Conservation (phyloP, 1,139 yeast species). For the Geotrichum europaeum region DNA sequence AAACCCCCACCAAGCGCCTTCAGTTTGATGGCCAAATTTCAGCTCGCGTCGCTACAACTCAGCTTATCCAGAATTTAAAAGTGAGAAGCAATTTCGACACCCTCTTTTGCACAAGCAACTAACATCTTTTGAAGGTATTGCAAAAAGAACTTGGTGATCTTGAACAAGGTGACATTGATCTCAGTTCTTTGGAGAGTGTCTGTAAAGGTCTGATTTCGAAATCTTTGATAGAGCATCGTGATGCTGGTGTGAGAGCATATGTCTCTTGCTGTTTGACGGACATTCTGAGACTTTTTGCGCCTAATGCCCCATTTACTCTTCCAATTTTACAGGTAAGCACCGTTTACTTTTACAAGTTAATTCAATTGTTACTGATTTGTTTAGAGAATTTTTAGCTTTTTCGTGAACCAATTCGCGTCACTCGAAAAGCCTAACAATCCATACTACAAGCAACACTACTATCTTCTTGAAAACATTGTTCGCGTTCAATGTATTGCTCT, state of each 20-base stretch:
- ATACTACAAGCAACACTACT: constrained; percentile 59
- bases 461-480: constrained; percentile 61
- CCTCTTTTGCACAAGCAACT: not conserved
- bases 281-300: constrained; percentile 72
- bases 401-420: constrained; percentile 56
- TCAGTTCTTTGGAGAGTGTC: constrained; percentile 7
- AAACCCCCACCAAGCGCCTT: constrained; percentile 3
- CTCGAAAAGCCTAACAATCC: constrained; percentile 51
- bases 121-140: constrained; percentile 6
- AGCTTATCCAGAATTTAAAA: constrained; percentile 13
- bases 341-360: not conserved
- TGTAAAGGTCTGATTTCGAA: constrained; percentile 47
- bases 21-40: constrained; percentile 11
- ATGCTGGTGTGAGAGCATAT: constrained; percentile 64
- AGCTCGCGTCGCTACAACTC: constrained; percentile 13
- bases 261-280: constrained; percentile 74
- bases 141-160: constrained; percentile 11
- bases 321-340: constrained; percentile 47
- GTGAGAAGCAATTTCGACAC: not conserved
- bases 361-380: not conserved
- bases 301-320: constrained; percentile 83
- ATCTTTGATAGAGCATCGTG: constrained; percentile 56
- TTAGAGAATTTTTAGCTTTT: constrained; percentile 24
- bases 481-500: constrained; percentile 77
- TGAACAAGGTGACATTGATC: constrained; percentile 13